Percentiles rank a stretch among this genome's conserved stretches.
phyloP scores from a whole-genome alignment of 2,329 filamentous ascomycete genomes.

The Dactylellina leptospora region DNA sequence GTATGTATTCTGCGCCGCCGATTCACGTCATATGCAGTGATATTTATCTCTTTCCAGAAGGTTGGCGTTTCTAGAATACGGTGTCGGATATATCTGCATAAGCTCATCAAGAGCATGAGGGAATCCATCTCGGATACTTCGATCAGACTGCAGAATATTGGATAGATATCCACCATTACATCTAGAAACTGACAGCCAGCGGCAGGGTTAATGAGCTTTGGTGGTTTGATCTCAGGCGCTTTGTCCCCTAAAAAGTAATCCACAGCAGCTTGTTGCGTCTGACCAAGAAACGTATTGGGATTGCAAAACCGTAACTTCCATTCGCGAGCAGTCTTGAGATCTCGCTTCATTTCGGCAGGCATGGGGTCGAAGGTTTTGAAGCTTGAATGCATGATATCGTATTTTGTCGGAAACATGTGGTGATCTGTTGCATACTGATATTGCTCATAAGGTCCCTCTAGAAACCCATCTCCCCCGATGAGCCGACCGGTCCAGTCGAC shows the following conservation, averaged over 20 bases:
- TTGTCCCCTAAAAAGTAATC: constrained; percentile 43
- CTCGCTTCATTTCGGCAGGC: constrained; percentile 24
- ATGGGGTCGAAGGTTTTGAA: constrained; percentile 49
- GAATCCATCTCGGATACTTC: constrained; percentile 48
- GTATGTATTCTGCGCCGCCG: constrained; percentile 27
- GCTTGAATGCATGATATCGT: constrained; percentile 39
- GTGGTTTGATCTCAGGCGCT: neutral
- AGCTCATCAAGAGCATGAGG: constrained; percentile 39
- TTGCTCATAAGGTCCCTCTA: constrained; percentile 46
- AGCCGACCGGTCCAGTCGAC: constrained; percentile 44
- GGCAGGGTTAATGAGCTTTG: constrained; percentile 30
- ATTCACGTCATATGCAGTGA: constrained; percentile 34
- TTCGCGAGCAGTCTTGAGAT: constrained; percentile 33
- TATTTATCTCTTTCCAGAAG: constrained; percentile 50
- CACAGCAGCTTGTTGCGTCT: constrained; percentile 46
- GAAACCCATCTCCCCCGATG: constrained; percentile 36
- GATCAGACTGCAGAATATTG: constrained; percentile 47
- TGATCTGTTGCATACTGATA: constrained; percentile 35
- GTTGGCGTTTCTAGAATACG: constrained; percentile 34
- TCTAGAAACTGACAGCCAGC: constrained; percentile 41
- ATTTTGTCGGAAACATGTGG: constrained; percentile 9
- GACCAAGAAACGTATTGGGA: constrained; percentile 41
- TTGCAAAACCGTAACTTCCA: constrained; percentile 51
- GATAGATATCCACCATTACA: constrained; percentile 44
- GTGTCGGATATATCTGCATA: constrained; percentile 40